These are phyloP conservation scores for Sclerospora graminicola DNA, from an alignment of 352 stramenopile species.

Conservation along the genomic window DNA sequence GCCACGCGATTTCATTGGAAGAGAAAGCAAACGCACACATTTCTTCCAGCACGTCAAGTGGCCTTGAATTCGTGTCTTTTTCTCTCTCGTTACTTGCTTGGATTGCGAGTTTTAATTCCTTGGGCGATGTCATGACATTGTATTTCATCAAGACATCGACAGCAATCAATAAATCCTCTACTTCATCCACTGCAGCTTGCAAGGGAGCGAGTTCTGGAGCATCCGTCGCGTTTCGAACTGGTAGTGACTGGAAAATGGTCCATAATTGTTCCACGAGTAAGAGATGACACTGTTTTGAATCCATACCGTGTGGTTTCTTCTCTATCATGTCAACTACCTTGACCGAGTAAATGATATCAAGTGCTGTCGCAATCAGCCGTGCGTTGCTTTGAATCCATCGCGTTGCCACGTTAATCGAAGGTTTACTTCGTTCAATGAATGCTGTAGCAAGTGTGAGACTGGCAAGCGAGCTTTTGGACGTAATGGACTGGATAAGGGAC, in stretches of 20 bases:
- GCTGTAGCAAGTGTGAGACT: slow-evolving; percentile 39
- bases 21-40: slow-evolving; percentile 40
- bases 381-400: slow-evolving; percentile 60
- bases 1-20: slow-evolving; percentile 30
- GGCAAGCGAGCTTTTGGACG: slow-evolving; percentile 19
- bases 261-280: slow-evolving; percentile 51
- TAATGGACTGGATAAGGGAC: slow-evolving; percentile 28
- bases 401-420: slow-evolving; percentile 23
- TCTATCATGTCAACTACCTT: slow-evolving; percentile 8
- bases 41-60: slow-evolving; percentile 28
- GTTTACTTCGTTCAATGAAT: slow-evolving; percentile 55
- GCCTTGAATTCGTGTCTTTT: slow-evolving; percentile 5
- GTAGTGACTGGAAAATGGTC: slow-evolving; percentile 63
- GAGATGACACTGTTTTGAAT: slow-evolving; percentile 13
- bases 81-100: slow-evolving; percentile 14
- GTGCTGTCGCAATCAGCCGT: slow-evolving; percentile 41
- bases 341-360: slow-evolving; percentile 38
- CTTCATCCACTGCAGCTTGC: slow-evolving; percentile 59
- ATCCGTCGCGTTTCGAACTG: slow-evolving; percentile 52
- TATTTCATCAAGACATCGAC: slow-evolving; percentile 67
- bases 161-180: slow-evolving; percentile 61
- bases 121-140: slow-evolving; percentile 11
- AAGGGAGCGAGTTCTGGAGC: slow-evolving; percentile 36
- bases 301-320: slow-evolving; percentile 4
- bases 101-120: slow-evolving; percentile 33